phyloP scores from a whole-genome alignment of 768 basidiomycete species.

The Paxillus rubicundulus region DNA sequence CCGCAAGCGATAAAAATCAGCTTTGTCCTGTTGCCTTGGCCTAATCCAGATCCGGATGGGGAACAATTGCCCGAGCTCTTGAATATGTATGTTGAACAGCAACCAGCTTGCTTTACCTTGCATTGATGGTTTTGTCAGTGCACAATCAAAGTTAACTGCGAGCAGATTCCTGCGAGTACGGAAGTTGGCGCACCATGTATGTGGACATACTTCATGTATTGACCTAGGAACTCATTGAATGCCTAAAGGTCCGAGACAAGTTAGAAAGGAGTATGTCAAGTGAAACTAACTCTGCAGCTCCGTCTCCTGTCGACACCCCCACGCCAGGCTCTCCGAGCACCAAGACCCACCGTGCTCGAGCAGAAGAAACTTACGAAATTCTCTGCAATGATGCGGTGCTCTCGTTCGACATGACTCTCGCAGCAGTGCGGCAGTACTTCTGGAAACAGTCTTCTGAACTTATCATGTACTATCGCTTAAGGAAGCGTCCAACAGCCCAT shows the following conservation, averaged over 20 bases:
- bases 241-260: conserved; percentile 75
- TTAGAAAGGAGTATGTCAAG: conserved; percentile 58
- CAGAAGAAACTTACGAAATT: conserved; percentile 81
- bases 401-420: conserved; percentile 85
- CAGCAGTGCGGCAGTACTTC: conserved; percentile 84
- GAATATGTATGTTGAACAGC: conserved; percentile 62
- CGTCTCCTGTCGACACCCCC: conserved; percentile 39
- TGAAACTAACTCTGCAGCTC: conserved; percentile 29
- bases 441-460: conserved; percentile 79
- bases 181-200: conserved; percentile 80
- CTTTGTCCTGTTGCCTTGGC: conserved; percentile 84
- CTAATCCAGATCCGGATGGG: conserved; percentile 50
- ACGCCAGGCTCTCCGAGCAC: conserved; percentile 30
- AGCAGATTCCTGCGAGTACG: conserved; percentile 80
- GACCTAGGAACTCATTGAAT: conserved; percentile 6
- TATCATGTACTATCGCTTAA: conserved; percentile 71
- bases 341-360: conserved; percentile 26
- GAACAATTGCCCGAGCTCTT: conserved; percentile 77
- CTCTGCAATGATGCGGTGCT: conserved; percentile 84
- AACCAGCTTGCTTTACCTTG: not conserved
- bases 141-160: conserved; percentile 86
- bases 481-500: conserved; percentile 11
- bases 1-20: conserved; percentile 72
- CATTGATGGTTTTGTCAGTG: conserved; percentile 34
- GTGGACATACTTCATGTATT: conserved; percentile 24